These are phyloP conservation scores for Dactylorhiza incarnata DNA, from an alignment of 106 monocot genomes.

Conservation along the genomic window DNA sequence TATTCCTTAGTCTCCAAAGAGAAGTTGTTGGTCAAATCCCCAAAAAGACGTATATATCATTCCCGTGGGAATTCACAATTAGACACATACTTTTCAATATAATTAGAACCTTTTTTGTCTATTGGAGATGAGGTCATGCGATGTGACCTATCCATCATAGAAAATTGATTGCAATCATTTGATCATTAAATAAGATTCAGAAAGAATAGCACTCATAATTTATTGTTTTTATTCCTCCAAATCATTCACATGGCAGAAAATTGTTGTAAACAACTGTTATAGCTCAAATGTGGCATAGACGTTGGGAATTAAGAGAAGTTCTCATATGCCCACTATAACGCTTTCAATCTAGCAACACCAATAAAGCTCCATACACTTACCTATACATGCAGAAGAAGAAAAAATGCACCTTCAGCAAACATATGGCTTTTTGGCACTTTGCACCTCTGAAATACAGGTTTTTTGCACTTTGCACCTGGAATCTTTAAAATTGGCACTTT, in stretches of 20 bases:
- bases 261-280: background rate
- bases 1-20: background rate
- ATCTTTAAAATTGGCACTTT: too few species aligned
- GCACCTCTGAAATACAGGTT: too few species aligned
- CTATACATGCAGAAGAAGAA: background rate
- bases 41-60: background rate
- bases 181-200: background rate
- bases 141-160: background rate
- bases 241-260: background rate
- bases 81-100: background rate
- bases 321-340: background rate
- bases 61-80: background rate
- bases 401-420: background rate
- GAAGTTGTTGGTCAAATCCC: background rate
- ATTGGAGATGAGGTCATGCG: background rate
- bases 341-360: background rate
- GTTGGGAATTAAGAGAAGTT: background rate
- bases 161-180: background rate
- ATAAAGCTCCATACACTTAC: background rate
- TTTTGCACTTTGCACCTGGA: too few species aligned
- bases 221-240: background rate
- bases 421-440: too few species aligned
- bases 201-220: background rate
- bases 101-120: background rate
- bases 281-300: background rate